Evolutionary conservation across 164 flowering plant species (phyloP), one percentile per base, ranked within the genome.

Genomic region (Magnolia kwangsiensis): DNA sequence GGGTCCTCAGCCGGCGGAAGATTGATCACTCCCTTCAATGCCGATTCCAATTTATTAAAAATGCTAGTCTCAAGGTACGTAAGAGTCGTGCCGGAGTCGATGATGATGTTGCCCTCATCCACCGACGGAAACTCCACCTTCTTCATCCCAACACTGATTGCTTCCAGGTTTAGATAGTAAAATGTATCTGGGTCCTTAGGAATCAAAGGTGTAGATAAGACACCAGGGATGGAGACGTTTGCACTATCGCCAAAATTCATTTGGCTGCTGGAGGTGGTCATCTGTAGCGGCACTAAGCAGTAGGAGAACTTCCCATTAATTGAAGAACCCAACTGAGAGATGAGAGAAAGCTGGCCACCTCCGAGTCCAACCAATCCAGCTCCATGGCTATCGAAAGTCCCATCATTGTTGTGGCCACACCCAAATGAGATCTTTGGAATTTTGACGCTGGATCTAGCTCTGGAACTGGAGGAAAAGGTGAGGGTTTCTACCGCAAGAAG

Each of bases 361-460:
- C 92, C 93, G 1, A 92, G 82, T 6, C 97, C 97, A 20, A 92
- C 71, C 0, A 90, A 74, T 3, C 97, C 94, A 0, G 89, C 76
- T 0, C 63, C 81, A 1, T 27, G n/a, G 1, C 50, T 51, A n/a
- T 37, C 16, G 61, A 88, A 92, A 0, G 76, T 72, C 0, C 91
- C 95, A 0, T 1, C 71, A 51, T 90, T 88, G 2, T 79, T 19
- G 58, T 77, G 81, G 1, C 90, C 93, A 19, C 95, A 92, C 0
- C 97, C 95, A 50, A 89, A 78, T 0, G 74, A 9, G 0, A 79
- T 49, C 1, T 75, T 75, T 0, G 78, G 83, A 4, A 89, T 6
- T 0, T 71, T 0, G 0, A 79, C 71, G 63, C 16, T 1, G 21
- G 70, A 19, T 10, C 27, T 19, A 1, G 51, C 5, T 8, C 37